Percentiles rank a stretch among this genome's conserved stretches.
Evolutionary conservation across 2,329 filamentous ascomycete species (phyloP).

Genomic region (Talaromyces atroroseus): DNA sequence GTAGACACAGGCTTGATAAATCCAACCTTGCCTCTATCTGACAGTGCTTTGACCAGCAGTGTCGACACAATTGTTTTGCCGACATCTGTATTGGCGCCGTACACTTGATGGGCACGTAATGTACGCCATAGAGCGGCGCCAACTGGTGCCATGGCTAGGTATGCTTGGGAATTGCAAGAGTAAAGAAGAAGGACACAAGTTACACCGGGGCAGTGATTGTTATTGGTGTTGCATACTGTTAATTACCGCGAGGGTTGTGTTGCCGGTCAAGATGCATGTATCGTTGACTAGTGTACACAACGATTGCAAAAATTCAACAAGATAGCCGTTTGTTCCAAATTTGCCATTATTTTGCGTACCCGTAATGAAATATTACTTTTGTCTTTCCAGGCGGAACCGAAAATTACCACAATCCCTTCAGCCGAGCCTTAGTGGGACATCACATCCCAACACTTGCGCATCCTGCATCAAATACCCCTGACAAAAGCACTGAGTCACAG

Average conservation of each 20-base stretch:
- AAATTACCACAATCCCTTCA: background rate
- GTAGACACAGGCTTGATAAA: conserved; percentile 83
- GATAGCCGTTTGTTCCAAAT: background rate
- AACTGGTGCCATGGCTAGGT: conserved; percentile 42
- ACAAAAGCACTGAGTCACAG: no score
- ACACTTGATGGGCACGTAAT: conserved; percentile 67
- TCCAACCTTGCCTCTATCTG: conserved; percentile 35
- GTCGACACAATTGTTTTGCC: conserved; percentile 80
- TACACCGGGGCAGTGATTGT: background rate
- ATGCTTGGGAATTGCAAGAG: background rate
- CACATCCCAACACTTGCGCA: background rate
- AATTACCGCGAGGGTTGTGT: background rate
- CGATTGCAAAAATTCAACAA: background rate
- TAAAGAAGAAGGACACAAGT: background rate
- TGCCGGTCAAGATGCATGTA: background rate
- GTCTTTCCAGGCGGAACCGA: background rate
- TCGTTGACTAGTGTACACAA: background rate
- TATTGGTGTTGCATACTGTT: background rate
- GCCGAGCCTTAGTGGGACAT: background rate
- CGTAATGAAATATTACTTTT: background rate
- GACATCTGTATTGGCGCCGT: conserved; percentile 77
- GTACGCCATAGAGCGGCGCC: conserved; percentile 62
- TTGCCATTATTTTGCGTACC: background rate
- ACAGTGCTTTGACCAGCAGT: conserved; percentile 60
- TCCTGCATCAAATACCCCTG: no score